phyloP scores from a whole-genome alignment of 2,329 filamentous ascomycete genomes.

The Blastomyces percursus region DNA sequence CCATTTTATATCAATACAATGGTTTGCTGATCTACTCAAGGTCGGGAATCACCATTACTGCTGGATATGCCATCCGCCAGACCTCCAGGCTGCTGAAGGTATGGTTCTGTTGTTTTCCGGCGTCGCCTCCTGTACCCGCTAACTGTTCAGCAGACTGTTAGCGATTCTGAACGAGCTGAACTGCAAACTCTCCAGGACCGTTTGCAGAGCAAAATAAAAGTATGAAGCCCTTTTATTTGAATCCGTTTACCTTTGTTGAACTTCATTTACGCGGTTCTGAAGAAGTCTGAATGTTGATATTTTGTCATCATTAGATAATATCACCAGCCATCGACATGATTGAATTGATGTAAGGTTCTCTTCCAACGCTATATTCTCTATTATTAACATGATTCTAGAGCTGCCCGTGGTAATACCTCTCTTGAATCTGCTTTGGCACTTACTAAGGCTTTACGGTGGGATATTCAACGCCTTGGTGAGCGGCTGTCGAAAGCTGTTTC shows the following conservation, averaged over 20 bases:
- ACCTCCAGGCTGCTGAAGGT: conserved; percentile 65
- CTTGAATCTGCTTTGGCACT: conserved; percentile 76
- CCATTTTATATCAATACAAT: neutral
- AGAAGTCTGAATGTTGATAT: neutral
- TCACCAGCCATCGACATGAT: conserved; percentile 87
- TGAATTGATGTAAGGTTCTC: conserved; percentile 59
- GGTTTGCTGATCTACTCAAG: conserved; percentile 21
- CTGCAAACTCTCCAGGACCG: conserved; percentile 60
- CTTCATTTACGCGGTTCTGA: conserved; percentile 3
- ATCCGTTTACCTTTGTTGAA: neutral
- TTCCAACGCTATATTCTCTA: neutral
- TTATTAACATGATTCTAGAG: conserved; percentile 29
- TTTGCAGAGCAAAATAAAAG: conserved; percentile 76
- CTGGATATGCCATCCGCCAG: conserved; percentile 72
- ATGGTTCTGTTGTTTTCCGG: conserved; percentile 8
- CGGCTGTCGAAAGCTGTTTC: conserved; percentile 58
- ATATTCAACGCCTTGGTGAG: conserved; percentile 69
- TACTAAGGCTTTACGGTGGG: conserved; percentile 69
- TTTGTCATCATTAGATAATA: conserved; percentile 51
- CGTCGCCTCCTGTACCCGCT: conserved; percentile 5
- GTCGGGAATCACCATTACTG: conserved; percentile 75
- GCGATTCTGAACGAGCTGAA: conserved; percentile 60
- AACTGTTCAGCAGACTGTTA: conserved; percentile 45
- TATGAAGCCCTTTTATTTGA: conserved; percentile 28
- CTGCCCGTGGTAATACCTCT: conserved; percentile 63